Percentiles rank a stretch among this genome's conserved stretches.
These are phyloP conservation scores for Trichoderma polysporum DNA, from an alignment of 2,329 filamentous ascomycete genomes.

Conservation along the genomic window DNA sequence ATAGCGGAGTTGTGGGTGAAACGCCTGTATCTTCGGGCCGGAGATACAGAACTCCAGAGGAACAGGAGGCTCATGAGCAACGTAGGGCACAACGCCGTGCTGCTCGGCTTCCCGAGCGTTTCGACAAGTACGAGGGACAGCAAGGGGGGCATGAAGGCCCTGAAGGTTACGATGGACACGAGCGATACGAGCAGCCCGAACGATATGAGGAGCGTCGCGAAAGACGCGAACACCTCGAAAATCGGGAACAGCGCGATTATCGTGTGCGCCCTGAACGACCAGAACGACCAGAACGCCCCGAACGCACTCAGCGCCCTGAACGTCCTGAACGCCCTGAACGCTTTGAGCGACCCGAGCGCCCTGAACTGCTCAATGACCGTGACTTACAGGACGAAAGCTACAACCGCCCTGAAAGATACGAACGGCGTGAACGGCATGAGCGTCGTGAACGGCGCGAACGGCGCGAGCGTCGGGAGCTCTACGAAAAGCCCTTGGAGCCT, in stretches of 20 bases:
- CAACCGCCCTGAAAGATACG: conserved; percentile 8
- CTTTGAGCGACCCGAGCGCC: conserved; percentile 22
- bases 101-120: conserved; percentile 13
- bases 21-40: conserved; percentile 36
- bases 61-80: conserved; percentile 52
- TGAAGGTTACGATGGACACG: conserved; percentile 1
- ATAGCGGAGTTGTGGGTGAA: conserved; percentile 48
- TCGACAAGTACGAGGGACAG: conserved; percentile 5
- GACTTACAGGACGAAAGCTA: background rate
- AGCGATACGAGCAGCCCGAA: conserved; percentile 2
- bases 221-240: background rate
- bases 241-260: background rate
- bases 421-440: conserved; percentile 17
- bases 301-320: conserved; percentile 23
- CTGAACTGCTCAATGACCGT: background rate
- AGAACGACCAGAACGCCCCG: conserved; percentile 6
- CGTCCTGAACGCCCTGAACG: conserved; percentile 9
- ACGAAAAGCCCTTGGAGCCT: conserved; percentile 11
- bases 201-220: background rate
- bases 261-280: background rate
- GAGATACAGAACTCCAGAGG: conserved; percentile 46
- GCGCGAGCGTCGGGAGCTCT: conserved; percentile 6
- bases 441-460: conserved; percentile 13
- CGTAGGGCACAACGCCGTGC: conserved; percentile 27
- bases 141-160: background rate